Base-by-base conservation (phyloP, 2,329 filamentous ascomycete species). In the Aspergillus felis region DNA sequence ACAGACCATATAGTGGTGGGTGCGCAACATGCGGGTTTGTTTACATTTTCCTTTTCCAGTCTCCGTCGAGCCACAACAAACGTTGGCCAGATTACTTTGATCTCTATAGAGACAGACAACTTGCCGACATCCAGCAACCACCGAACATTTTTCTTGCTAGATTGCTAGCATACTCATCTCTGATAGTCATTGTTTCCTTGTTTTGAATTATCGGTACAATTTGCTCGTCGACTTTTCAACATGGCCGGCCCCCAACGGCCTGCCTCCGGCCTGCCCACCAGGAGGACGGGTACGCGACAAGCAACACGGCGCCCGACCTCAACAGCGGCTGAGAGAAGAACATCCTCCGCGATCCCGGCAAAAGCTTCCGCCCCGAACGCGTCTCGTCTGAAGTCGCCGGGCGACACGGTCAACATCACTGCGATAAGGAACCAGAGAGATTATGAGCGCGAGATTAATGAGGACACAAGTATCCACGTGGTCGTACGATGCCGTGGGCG, bases 401-500 rank as follows among this genome's bases (percentile, higher is more conserved):
- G 64, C 20, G 71, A 74, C 4, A 78, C 79, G 32, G 75, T 83
- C 28, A 81, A 82, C 51, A 75, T 82, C 32, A 84, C 86, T 25
- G 82, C 81, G 48, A 96, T 97, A 79, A 87, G 92, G 68, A 96
- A 96, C 74, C 90, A 94, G 66, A 85, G 90, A 68, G 90, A 95
- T 41, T 93, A 88, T 69, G 92, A 93, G 48, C 74, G 83, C 5
- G 86, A 90, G 32, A 76, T 77, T 56, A 83, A 84, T 53, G 87
- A 92, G 66, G 92, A 96, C 74, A 97, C 93, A 7, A 99, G 97
- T 72, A 99, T 99, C 76, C 94, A 95, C 72, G 94, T 99, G 50
- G 92, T 97, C 35, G 95, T 99, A 57, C 85, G 94, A 62, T 99
- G 93, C 78, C 85, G 94, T 65, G 94, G 93, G 4, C 88, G 94